A percentile compares a stretch with the other conserved stretches of the same genome.
Evolutionary conservation across 768 basidiomycete genomes (phyloP).

Genomic region (Mycena olivaceomarginata): DNA sequence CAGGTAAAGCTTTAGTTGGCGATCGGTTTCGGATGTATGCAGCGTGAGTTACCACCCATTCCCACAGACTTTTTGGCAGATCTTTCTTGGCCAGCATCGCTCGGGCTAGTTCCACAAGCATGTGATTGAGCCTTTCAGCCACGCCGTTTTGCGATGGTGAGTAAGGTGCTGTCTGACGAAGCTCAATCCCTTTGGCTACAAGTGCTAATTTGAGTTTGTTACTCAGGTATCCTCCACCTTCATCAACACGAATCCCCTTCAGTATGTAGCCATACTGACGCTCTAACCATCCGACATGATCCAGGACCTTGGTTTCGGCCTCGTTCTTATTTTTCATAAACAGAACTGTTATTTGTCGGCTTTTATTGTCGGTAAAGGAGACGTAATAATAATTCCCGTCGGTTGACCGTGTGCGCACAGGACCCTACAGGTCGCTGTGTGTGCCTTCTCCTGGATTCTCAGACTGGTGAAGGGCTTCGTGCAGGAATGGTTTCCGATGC

Average conservation of each 20-base stretch:
- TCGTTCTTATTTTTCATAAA: constrained; percentile 46
- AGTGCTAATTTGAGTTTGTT: constrained; percentile 46
- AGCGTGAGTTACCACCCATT: constrained; percentile 45
- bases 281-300: constrained; percentile 40
- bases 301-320: constrained; percentile 40
- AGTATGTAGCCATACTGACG: constrained; percentile 31
- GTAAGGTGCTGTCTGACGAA: constrained; percentile 57
- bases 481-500: too few relatives aligned
- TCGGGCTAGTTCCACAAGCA: constrained; percentile 48
- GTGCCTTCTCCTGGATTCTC: constrained; percentile 20
- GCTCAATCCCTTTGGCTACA: constrained; percentile 48
- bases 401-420: not conserved
- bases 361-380: constrained; percentile 37
- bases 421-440: constrained; percentile 31
- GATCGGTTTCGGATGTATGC: constrained; percentile 47
- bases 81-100: constrained; percentile 55
- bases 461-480: constrained; percentile 14
- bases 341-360: constrained; percentile 25
- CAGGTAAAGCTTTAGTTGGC: constrained; percentile 2
- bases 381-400: constrained; percentile 18
- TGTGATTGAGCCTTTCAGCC: constrained; percentile 59
- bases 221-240: constrained; percentile 55
- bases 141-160: constrained; percentile 62
- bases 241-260: constrained; percentile 47
- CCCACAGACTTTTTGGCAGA: constrained; percentile 45